phyloP scores from a whole-genome alignment of 176 grass and related monocot genomes.

The Bolboschoenus planiculmis region DNA sequence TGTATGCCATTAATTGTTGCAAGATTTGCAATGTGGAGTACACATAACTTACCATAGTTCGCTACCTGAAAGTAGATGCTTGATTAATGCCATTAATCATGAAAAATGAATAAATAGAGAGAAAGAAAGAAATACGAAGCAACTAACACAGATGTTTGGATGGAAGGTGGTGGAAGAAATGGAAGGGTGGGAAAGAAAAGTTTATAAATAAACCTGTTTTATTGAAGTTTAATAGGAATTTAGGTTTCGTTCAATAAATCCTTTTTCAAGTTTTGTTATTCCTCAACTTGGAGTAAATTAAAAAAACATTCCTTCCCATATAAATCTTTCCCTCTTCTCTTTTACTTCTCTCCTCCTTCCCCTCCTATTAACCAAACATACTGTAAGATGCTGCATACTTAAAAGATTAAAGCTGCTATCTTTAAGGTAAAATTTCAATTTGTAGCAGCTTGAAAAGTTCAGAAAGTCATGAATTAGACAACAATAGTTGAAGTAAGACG shows the following conservation, averaged over 20 bases:
- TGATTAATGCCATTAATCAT: background rate
- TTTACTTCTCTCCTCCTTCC: background rate
- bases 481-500: background rate
- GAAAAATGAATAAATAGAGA: background rate
- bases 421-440: background rate
- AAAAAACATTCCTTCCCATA: background rate
- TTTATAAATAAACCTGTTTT: background rate
- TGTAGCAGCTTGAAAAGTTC: background rate
- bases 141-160: background rate
- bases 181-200: background rate
- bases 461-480: background rate
- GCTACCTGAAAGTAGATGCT: background rate
- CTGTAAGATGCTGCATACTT: background rate
- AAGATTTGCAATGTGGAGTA: background rate
- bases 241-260: background rate
- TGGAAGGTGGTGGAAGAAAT: background rate
- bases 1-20: background rate
- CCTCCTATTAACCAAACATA: background rate
- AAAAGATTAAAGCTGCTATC: background rate
- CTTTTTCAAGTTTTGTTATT: background rate
- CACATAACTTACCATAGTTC: background rate
- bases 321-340: background rate
- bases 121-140: background rate
- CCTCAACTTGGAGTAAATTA: background rate
- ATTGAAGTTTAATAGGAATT: background rate